These are phyloP conservation scores for Pisolithus orientalis DNA, from an alignment of 768 basidiomycete species.

Conservation along the genomic window DNA sequence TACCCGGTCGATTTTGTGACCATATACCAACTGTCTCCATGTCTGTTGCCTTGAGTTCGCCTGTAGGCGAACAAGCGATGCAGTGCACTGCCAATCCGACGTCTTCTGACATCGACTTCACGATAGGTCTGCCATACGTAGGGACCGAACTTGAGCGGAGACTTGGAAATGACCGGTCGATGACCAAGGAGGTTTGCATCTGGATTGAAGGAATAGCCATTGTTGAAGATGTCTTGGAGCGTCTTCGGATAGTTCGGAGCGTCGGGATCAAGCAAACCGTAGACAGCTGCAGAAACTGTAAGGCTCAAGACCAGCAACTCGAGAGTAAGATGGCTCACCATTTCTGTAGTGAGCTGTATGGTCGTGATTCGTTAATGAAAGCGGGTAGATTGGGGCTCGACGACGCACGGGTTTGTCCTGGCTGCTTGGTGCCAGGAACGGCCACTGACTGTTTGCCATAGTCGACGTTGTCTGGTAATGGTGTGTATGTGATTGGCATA, in stretches of 20 bases:
- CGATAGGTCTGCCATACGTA: conserved; percentile 77
- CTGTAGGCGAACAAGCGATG: conserved; percentile 56
- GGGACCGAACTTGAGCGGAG: conserved; percentile 64
- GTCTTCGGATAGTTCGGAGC: conserved; percentile 48
- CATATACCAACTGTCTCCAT: conserved; percentile 77
- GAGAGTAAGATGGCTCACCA: conserved; percentile 32
- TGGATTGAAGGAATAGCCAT: conserved; percentile 46
- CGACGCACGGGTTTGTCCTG: conserved; percentile 69
- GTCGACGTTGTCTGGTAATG: conserved; percentile 35
- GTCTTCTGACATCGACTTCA: conserved; percentile 64
- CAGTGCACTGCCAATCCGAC: conserved; percentile 71
- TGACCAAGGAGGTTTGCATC: conserved; percentile 59
- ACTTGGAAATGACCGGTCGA: conserved; percentile 56
- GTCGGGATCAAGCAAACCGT: conserved; percentile 47
- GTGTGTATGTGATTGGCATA: conserved; percentile 12
- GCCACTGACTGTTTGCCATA: conserved; percentile 58
- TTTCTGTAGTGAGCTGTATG: conserved; percentile 67
- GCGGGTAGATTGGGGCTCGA: conserved; percentile 1
- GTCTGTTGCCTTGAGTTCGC: conserved; percentile 56
- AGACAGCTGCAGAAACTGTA: conserved; percentile 39
- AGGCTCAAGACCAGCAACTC: not conserved
- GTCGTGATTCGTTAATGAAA: conserved; percentile 4
- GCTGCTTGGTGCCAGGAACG: conserved; percentile 73
- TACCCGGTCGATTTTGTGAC: conserved; percentile 78
- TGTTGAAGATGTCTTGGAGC: conserved; percentile 60